Evolutionary conservation across 805 yeast species (phyloP), one percentile per base, ranked within the genome.

Genomic region (Nakazawaea ambrosiae): DNA sequence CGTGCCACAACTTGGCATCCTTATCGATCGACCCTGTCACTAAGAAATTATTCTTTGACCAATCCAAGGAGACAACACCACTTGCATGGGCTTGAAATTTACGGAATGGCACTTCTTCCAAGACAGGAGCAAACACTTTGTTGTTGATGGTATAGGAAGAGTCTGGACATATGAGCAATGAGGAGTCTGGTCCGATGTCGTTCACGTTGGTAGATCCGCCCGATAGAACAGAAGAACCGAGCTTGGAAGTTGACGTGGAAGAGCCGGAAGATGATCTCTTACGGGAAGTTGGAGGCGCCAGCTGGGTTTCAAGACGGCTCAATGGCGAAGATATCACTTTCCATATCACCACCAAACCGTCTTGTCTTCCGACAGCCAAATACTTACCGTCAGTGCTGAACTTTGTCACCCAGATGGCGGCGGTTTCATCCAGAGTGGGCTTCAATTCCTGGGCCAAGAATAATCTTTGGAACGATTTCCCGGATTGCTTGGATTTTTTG

Each of bases 41-140:
- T 22, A 90, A 54, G 48, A 89, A 89, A 53, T 81, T 81, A 58
- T 87, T 88, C 48, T 80, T 81, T 36, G 94, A 81, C 97, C 97
- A 89, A 49, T 84, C 85, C 24, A 89, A 51, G 9, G 83, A 75
- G n/a, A 86, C 55, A 12, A 90, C 68, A 41, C 86, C 82, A 32
- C 72, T 73, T 1, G 71, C 57, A 56, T 90, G 97, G 14, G 84
- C 92, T 29, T 54, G 57, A 44, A 76, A 81, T 11, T 68, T 68
- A 22, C 73, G 66, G 12, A 67, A 53, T 0, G 97, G 96, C 9
- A 52, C 54, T 3, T 77, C 73, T 45, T 78, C 81, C 54, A 89
- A 88, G 2, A 89, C 85, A 0, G 95, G 90, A 0, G 95, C 94
- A 48, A 70, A 72, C 6, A 63, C 54, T n/a, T 45, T 34, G 6